Conservation (phyloP, 768 basidiomycete genomes). For the Rhizopogon roseolus region DNA sequence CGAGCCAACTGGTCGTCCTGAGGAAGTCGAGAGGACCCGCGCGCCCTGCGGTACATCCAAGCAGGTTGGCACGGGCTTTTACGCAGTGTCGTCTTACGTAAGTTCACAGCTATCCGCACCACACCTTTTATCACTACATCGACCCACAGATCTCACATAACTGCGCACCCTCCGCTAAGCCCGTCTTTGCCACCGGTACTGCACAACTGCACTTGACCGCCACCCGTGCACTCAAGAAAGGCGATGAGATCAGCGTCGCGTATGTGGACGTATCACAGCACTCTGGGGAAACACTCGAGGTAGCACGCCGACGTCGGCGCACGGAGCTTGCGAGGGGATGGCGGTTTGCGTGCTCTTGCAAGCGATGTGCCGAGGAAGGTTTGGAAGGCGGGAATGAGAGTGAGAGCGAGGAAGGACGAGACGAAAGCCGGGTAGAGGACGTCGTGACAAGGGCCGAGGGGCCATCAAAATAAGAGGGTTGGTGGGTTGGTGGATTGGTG, state of each 20-base stretch:
- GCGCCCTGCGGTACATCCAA: slow-evolving; percentile 71
- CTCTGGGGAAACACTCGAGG: slow-evolving; percentile 44
- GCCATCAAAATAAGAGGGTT: slow-evolving; percentile 7
- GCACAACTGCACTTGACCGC: slow-evolving; percentile 70
- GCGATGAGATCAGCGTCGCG: slow-evolving; percentile 72
- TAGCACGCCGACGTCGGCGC: slow-evolving; percentile 61
- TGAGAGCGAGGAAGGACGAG: slow-evolving; percentile 34
- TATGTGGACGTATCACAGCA: slow-evolving; percentile 66
- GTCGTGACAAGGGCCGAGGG: slow-evolving; percentile 28
- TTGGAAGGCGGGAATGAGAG: slow-evolving; percentile 21
- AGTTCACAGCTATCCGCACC: slow-evolving; percentile 13
- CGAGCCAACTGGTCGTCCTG: slow-evolving; percentile 46
- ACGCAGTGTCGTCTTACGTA: slow-evolving; percentile 72
- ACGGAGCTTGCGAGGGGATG: slow-evolving; percentile 77
- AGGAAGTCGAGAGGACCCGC: slow-evolving; percentile 70
- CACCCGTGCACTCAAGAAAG: slow-evolving; percentile 59
- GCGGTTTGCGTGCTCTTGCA: slow-evolving; percentile 74
- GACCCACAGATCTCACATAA: slow-evolving; percentile 57
- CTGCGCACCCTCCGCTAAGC: slow-evolving; percentile 62
- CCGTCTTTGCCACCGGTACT: slow-evolving; percentile 62
- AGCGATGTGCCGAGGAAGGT: slow-evolving; percentile 57
- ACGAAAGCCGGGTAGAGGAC: slow-evolving; percentile 46
- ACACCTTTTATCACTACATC: background rate
- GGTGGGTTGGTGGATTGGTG: background rate
- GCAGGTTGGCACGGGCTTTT: slow-evolving; percentile 75